These are phyloP conservation scores for Globisporangium okanoganense DNA, from an alignment of 352 stramenopile species.

Conservation along the genomic window DNA sequence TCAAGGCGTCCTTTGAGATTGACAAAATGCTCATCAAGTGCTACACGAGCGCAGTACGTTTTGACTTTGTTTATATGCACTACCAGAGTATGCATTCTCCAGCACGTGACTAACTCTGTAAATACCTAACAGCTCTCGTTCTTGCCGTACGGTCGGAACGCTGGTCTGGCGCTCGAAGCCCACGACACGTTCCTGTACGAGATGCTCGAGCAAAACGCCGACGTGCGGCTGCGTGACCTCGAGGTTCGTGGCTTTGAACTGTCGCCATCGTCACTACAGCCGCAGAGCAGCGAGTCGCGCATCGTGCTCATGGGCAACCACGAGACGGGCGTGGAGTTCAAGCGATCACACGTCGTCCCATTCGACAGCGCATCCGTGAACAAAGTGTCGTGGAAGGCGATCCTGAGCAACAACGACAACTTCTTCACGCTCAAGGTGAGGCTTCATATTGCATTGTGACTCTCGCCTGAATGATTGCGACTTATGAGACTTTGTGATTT, in stretches of 20 bases:
- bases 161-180: conserved; percentile 3
- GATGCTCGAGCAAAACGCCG: conserved; percentile 6
- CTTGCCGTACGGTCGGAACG: conserved; percentile 2
- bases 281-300: conserved; percentile 3
- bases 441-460: too few species aligned
- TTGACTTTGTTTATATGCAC: not conserved
- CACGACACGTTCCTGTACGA: conserved; percentile 12
- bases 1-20: conserved; percentile 7
- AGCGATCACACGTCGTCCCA: conserved; percentile 3
- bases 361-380: conserved; percentile 5
- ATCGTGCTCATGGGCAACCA: conserved; percentile 8
- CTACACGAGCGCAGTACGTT: conserved; percentile 9
- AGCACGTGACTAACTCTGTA: not conserved
- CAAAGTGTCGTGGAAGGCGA: conserved; percentile 11
- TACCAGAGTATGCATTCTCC: not conserved
- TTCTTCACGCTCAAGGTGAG: conserved; percentile 6
- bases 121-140: conserved; percentile 7
- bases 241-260: conserved; percentile 1
- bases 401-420: not conserved
- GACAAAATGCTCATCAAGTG: conserved; percentile 15
- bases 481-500: not conserved
- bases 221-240: not conserved
- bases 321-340: conserved; percentile 14
- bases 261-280: not conserved
- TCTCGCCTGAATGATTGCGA: too few species aligned